Percentiles rank a stretch among this genome's conserved stretches.
Evolutionary conservation across 2,329 filamentous ascomycete species (phyloP).

Genomic region (Colletotrichum gloeosporioides): DNA sequence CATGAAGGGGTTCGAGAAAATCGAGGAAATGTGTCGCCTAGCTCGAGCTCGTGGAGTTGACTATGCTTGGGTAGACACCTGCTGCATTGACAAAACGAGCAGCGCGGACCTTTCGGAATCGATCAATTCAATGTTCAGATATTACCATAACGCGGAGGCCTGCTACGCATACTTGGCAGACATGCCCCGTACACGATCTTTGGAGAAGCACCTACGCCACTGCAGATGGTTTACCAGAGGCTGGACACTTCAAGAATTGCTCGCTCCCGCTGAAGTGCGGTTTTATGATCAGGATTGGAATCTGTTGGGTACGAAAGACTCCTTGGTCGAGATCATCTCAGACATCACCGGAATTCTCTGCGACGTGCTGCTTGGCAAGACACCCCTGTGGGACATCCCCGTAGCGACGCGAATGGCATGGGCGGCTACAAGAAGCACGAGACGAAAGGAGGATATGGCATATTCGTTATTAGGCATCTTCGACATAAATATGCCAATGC

Average conservation of each 20-base stretch:
- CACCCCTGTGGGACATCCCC: neutral
- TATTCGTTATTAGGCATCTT: conserved; percentile 32
- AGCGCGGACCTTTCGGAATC: conserved; percentile 26
- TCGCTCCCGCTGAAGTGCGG: conserved; percentile 44
- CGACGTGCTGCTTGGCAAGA: neutral
- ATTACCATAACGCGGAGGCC: conserved; percentile 20
- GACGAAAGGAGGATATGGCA: conserved; percentile 26
- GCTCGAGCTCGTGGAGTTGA: conserved; percentile 6
- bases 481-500: conserved; percentile 29
- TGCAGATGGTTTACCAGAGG: conserved; percentile 44
- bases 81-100: conserved; percentile 28
- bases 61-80: conserved; percentile 30
- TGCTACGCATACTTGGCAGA: conserved; percentile 27
- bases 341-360: neutral
- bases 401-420: conserved; percentile 31
- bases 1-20: conserved; percentile 20
- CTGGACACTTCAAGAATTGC: conserved; percentile 71
- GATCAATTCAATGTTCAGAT: conserved; percentile 25
- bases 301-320: conserved; percentile 26
- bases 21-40: conserved; percentile 13
- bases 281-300: conserved; percentile 36
- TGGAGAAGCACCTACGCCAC: neutral
- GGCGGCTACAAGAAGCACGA: conserved; percentile 27
- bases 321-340: neutral
- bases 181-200: conserved; percentile 10